Conservation (phyloP, 768 basidiomycete species). For the Cystofilobasidium bisporidii region DNA sequence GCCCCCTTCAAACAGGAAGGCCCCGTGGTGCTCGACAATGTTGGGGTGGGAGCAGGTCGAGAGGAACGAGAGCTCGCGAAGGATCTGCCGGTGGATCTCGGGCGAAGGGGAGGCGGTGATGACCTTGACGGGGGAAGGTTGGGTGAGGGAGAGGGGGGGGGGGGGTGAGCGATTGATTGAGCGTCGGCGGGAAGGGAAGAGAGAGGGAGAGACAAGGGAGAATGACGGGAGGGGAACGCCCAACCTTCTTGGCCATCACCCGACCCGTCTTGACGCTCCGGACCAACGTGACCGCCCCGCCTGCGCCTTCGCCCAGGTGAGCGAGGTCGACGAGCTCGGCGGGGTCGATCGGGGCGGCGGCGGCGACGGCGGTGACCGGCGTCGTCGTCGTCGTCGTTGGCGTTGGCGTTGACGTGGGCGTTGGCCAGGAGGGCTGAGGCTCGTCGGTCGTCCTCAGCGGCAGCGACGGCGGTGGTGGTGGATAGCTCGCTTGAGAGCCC, state of each 20-base stretch:
- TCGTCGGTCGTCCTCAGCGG: no score
- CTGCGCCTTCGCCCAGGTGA: conserved; percentile 40
- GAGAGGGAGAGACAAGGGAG: not conserved
- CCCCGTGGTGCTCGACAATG: conserved; percentile 41
- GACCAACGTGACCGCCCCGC: conserved; percentile 40
- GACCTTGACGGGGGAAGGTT: conserved; percentile 33
- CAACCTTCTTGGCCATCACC: conserved; percentile 41
- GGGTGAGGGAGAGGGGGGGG: conserved; percentile 28
- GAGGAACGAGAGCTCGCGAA: conserved; percentile 40
- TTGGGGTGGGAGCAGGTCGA: conserved; percentile 39
- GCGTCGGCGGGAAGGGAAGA: not conserved
- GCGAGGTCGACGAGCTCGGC: conserved; percentile 33
- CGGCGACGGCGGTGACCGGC: conserved; percentile 13
- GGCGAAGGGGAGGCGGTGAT: conserved; percentile 41
- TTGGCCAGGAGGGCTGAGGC: no score
- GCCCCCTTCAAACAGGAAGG: conserved; percentile 39
- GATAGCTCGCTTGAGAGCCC: no score
- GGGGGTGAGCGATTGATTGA: no score
- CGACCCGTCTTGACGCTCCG: conserved; percentile 34
- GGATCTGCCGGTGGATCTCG: conserved; percentile 40
- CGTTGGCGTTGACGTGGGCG: not conserved
- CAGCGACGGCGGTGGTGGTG: no score
- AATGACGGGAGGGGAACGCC: not conserved
- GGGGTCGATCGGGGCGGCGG: conserved; percentile 31
- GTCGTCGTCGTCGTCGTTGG: conserved; percentile 30